Evolutionary conservation across 768 basidiomycete species (phyloP), one percentile per base, ranked within the genome.

Genomic region (Tylopilus subfusipes): DNA sequence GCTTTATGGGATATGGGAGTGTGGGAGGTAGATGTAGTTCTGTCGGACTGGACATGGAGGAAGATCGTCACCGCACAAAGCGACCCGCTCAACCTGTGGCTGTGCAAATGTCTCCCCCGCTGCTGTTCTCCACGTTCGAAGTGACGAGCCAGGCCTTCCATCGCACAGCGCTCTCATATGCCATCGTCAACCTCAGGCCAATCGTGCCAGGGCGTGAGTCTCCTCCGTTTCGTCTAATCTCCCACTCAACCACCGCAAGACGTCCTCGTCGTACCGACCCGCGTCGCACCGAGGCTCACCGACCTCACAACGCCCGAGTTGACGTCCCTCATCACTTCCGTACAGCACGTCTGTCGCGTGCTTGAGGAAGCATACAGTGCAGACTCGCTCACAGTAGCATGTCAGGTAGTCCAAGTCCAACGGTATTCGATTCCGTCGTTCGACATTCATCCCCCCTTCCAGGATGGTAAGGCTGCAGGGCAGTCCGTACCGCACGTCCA

Each of bases 111-210:
- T 19, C 62, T 31, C 7, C 60, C 31, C 63, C 67, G 34, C 63
- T 90, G 27, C 68, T 91, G 48, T 92, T 92, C 73, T 88, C 89
- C 10, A 84, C 86, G 1, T 83, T 91, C 50, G 89, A 91, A 58
- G 89, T 92, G 11, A 83, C 87, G 6, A 77, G 78, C 39, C 90
- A 92, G 66, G 82, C 76, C 0, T 92, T 95, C 70, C 86, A 88
- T 63, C 79, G 82, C 24, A 79, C 83, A 4, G 61, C 82, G 2
- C 77, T 88, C 13, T 83, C 88, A 0, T 89, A 81, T 69, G 96
- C 90, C 2, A 87, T 97, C 57, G 95, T 98, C 43, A 98, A 98
- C 68, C 82, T 97, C 56, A 97, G 93, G 63, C 96, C 95, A 1
- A 85, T 97, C 60, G 84, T 95, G 10, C 93, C 93, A 38, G 94